phyloP scores from a whole-genome alignment of 257 asterid species.

The Solanum etuberosum region DNA sequence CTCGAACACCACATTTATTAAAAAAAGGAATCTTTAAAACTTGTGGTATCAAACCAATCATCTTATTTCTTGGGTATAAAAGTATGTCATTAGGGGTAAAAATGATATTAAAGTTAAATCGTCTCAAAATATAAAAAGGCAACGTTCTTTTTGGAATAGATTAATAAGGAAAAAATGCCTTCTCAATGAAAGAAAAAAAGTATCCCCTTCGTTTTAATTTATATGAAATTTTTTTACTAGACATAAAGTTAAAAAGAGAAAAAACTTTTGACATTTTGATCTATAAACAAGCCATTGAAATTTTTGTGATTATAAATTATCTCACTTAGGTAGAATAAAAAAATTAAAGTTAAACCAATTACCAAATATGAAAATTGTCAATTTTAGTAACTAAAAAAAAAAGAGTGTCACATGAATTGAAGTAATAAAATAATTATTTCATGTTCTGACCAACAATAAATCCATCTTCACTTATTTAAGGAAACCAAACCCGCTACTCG shows the following conservation, averaged over 20 bases:
- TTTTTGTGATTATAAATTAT: not conserved
- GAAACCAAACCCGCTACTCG: too few relatives aligned
- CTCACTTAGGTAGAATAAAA: not conserved
- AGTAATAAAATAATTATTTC: not conserved
- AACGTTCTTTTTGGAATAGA: too few relatives aligned
- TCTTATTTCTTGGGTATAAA: not conserved
- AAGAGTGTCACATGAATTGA: not conserved
- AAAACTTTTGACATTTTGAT: not conserved
- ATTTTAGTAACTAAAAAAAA: not conserved
- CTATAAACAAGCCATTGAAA: not conserved
- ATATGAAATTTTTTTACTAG: not conserved
- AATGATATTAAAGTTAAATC: not conserved
- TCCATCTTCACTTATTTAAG: not conserved
- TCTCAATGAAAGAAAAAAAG: not conserved
- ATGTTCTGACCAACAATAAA: not conserved
- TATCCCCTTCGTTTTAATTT: not conserved
- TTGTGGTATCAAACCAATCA: not conserved
- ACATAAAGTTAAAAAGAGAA: not conserved
- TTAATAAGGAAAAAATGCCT: not conserved
- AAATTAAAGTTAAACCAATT: too few relatives aligned
- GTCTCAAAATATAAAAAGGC: too few relatives aligned
- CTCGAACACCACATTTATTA: not conserved
- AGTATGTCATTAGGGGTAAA: not conserved
- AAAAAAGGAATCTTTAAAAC: not conserved
- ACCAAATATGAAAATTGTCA: not conserved